phyloP scores from a whole-genome alignment of 108 stramenopile species.

The Nitzschia sp. region DNA sequence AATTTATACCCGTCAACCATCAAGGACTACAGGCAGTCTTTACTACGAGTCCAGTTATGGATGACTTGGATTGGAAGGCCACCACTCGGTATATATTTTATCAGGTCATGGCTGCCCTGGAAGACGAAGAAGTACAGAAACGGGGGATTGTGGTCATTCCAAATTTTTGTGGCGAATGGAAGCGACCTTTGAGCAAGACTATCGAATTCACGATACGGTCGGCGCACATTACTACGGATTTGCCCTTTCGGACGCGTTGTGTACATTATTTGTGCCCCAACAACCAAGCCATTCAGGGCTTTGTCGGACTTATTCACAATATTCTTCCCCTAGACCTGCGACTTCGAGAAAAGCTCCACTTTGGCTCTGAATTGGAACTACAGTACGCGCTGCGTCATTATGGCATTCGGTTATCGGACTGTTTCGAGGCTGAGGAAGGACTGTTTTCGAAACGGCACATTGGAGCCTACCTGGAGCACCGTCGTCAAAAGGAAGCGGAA shows the following conservation, averaged over 20 bases:
- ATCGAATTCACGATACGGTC: not conserved
- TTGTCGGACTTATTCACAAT: not conserved
- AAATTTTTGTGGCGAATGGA: not conserved
- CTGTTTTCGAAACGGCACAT: not conserved
- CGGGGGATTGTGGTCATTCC: not conserved
- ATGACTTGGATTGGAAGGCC: constrained; percentile 4
- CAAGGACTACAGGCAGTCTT: constrained; percentile 7
- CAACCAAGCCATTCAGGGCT: not conserved
- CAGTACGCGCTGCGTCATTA: constrained; percentile 9
- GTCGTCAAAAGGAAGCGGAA: not conserved
- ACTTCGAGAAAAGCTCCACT: constrained; percentile 2
- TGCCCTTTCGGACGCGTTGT: not conserved
- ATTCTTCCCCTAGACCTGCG: not conserved
- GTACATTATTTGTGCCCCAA: constrained; percentile 11
- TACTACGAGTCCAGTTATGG: not conserved
- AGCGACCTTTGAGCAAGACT: not conserved
- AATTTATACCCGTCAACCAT: constrained; percentile 9
- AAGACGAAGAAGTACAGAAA: constrained; percentile 14
- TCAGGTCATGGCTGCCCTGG: not conserved
- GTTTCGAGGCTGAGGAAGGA: not conserved
- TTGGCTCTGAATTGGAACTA: constrained; percentile 11
- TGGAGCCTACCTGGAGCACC: not conserved
- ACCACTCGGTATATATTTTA: not conserved
- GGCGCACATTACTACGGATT: constrained; percentile 13
- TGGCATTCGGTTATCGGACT: constrained; percentile 4